Evolutionary conservation across 352 stramenopile genomes (phyloP), one percentile per base, ranked within the genome.

Genomic region (Pythium myriotylum): DNA sequence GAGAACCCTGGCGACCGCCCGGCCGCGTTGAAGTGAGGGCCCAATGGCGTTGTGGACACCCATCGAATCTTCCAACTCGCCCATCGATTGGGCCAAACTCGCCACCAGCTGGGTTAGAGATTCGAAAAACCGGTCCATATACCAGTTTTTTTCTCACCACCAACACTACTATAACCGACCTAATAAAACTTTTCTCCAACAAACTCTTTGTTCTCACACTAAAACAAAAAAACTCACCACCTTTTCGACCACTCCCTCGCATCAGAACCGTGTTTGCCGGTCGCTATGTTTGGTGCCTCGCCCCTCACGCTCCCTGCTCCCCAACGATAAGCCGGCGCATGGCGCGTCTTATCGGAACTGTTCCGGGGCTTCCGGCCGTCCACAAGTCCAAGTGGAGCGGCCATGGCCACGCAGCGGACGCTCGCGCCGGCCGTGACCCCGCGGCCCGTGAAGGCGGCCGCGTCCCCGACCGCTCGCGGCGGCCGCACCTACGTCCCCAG

Each of bases 391-490:
- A 43, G 7, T 14, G 17, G 37, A 7, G 13, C n/a, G 37, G 37
- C 17, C 37, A 14, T 17, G 17, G 17, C 37, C 4, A 58, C 66
- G 63, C 49, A 66, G 40, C 70, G 73, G 42, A 82, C 77, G 45
- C 71, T 91, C 60, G 74, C 82, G 24, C 76, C 79, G 50, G 77
- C 82, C 16, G 72, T 89, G 46, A 91, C 77, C 23, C 82, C 82
- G 35, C 78, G 82, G 4, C 82, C 82, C 0, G 52, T 77, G 16
- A 89, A 91, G 61, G 17, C 47, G 63, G n/a, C 65, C 43, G 35
- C 20, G 33, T 22, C 62, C 13, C 59, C 54, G 1, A 39, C 50
- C 19, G 43, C 12, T 33, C 74, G 79, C 10, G 52, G 68, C 26
- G 79, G 79, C 24, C 66, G 79, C 17, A 86, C 75, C 16, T 86